Base-by-base conservation (phyloP, 1,284 basidiomycete genomes). In the Garcileccinum viscosum region DNA sequence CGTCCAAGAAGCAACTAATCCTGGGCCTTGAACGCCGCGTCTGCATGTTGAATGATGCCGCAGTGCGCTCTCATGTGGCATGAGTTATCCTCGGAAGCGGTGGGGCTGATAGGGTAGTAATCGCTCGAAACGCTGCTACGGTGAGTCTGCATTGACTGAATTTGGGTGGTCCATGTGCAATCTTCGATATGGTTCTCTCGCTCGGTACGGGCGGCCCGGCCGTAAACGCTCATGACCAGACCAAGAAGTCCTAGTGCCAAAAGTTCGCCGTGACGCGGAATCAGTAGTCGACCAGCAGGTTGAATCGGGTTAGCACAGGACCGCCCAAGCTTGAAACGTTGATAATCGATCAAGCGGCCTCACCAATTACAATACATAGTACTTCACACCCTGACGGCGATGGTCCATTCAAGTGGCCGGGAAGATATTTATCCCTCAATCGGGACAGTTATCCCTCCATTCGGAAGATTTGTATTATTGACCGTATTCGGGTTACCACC, bases 391-490 rank as follows among this genome's bases (percentile, higher is more conserved):
- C 35, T 32, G 30, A 56, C 65, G 22, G 47, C 53, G 19, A 32
- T 56, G 30, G 17, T 56, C 53, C 53, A 32, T 56, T 56, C 53
- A 56, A 56, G 27, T 32, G 30, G 32, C 53, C 53, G 64, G 61
- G 27, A 72, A 38, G 53, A 63, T 24, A 35, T 37, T 32, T 63
- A 42, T 67, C 53, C 53, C 53, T 14, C 53, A 22, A 56, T 19
- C 30, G 53, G 53, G 30, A 56, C 22, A 56, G 53, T 11, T 61
- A 42, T 68, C 53, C 40, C 30, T 64, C 58, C 47, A 71, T 73
- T 68, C 70, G 47, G 75, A 61, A 9, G 44, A 65, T 71, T 68
- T 63, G 67, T 64, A 65, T 73, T 66, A 50, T 32, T 56, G 27
- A 33, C 56, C 42, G 38, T 50, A 67, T 67, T 53, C 69, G 73